Conservation (phyloP, 83 land plant genomes). For the Picea mariana region DNA sequence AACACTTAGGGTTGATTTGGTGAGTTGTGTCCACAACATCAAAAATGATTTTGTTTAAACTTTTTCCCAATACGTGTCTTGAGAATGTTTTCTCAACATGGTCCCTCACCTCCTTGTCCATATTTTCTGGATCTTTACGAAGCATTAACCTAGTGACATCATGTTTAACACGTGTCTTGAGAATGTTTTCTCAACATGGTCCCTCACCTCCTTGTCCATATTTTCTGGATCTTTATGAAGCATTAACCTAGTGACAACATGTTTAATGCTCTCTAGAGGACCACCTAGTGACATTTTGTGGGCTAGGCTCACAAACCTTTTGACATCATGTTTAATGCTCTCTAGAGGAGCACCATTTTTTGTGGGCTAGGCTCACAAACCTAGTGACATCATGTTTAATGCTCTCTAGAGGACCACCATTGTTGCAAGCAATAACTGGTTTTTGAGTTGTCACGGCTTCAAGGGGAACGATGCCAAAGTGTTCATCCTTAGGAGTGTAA, state of each 20-base stretch:
- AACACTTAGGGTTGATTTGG: too few relatives aligned
- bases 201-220: slow-evolving; percentile 78
- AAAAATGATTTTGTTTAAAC: too few relatives aligned
- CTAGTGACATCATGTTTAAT: slow-evolving; percentile 70
- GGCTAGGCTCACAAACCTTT: slow-evolving; percentile 89
- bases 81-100: slow-evolving; percentile 51
- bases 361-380: slow-evolving; percentile 86
- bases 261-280: slow-evolving; percentile 86
- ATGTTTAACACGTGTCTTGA: too few relatives aligned
- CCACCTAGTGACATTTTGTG: slow-evolving; percentile 92
- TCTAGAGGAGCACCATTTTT: slow-evolving; percentile 99
- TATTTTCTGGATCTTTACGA: too few relatives aligned
- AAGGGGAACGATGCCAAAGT: slow-evolving; percentile 63
- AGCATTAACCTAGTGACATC: too few relatives aligned
- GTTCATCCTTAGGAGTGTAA: too few relatives aligned
- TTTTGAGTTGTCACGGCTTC: slow-evolving; percentile 98
- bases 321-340: slow-evolving; percentile 60
- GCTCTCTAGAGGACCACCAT: slow-evolving; percentile 98
- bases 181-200: slow-evolving; percentile 52
- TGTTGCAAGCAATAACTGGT: slow-evolving; percentile 98
- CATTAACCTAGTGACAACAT: too few relatives aligned
- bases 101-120: slow-evolving; percentile 72
- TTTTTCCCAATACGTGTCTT: too few relatives aligned
- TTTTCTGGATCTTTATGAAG: too few relatives aligned
- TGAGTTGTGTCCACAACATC: too few relatives aligned